A percentile compares a stretch with the other conserved stretches of the same genome.
Evolutionary conservation across 2,329 filamentous ascomycete species (phyloP).

Genomic region (Calonectria pseudoreteaudii): DNA sequence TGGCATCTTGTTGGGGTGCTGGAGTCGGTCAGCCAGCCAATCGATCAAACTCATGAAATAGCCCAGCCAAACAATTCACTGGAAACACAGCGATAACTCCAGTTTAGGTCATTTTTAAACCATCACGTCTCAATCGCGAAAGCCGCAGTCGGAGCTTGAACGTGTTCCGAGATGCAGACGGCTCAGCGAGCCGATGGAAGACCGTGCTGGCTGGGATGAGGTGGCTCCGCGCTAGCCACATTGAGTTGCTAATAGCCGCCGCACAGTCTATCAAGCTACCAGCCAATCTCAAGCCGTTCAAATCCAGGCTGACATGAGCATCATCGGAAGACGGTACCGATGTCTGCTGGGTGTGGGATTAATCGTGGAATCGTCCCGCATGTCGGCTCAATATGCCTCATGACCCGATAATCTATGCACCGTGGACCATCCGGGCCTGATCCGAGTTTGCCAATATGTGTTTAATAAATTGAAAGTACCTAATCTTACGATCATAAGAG

Average conservation of each 20-base stretch:
- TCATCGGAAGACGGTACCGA: not conserved
- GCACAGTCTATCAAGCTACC: not conserved
- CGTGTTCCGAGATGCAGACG: not conserved
- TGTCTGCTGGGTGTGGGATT: not conserved
- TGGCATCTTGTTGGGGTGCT: not conserved
- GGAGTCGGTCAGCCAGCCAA: no score
- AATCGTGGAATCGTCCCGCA: no score
- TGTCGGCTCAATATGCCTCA: no score
- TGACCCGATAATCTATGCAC: no score
- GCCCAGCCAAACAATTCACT: not conserved
- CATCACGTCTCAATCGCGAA: not conserved
- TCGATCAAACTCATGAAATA: not conserved
- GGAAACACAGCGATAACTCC: not conserved
- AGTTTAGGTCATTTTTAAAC: not conserved
- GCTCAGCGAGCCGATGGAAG: not conserved
- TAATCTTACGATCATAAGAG: no score
- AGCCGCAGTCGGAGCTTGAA: not conserved
- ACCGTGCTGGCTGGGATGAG: no score
- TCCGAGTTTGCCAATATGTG: no score
- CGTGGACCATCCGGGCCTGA: no score
- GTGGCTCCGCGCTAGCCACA: not conserved
- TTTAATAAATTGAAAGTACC: no score
- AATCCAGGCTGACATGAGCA: not conserved
- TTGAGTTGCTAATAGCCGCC: not conserved
- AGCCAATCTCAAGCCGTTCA: not conserved